phyloP scores from a whole-genome alignment of 352 stramenopile genomes.

The Phytopythium chamaehyphon region DNA sequence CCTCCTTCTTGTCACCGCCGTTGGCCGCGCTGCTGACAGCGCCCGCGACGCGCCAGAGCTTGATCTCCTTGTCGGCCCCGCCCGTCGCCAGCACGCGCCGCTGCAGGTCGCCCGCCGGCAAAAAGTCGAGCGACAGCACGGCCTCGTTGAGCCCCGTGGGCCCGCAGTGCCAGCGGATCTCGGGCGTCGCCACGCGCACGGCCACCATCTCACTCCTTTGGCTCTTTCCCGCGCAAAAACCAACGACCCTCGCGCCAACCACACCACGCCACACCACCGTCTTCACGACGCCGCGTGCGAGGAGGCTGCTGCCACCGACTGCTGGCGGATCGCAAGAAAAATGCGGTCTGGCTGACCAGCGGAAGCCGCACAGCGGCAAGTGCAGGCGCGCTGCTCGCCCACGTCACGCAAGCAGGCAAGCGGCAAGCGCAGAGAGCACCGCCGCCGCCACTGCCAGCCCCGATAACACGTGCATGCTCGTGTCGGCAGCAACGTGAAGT shows the following conservation, averaged over 20 bases:
- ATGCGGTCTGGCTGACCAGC: conserved; percentile 4
- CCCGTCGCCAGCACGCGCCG: conserved; percentile 62
- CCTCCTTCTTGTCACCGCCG: conserved; percentile 1
- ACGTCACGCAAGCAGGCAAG: too few species aligned
- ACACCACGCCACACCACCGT: neutral
- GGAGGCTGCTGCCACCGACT: conserved; percentile 3
- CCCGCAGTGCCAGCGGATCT: conserved; percentile 86
- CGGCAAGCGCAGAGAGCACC: too few species aligned
- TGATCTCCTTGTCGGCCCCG: conserved; percentile 88
- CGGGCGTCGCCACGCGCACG: conserved; percentile 66
- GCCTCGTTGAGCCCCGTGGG: conserved; percentile 87
- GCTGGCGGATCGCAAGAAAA: neutral
- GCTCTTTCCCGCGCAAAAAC: conserved; percentile 7
- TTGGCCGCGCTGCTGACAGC: conserved; percentile 5
- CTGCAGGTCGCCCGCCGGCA: conserved; percentile 16
- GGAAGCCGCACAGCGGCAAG: neutral
- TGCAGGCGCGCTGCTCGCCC: neutral
- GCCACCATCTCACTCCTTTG: conserved; percentile 3
- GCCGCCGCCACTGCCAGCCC: too few species aligned
- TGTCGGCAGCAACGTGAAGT: too few species aligned
- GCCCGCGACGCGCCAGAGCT: conserved; percentile 67
- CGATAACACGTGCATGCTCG: too few species aligned
- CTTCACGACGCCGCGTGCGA: neutral
- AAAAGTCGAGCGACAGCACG: conserved; percentile 79
- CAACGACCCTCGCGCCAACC: neutral